phyloP scores from a whole-genome alignment of 768 basidiomycete genomes.

The Psilocybe tampanensis region DNA sequence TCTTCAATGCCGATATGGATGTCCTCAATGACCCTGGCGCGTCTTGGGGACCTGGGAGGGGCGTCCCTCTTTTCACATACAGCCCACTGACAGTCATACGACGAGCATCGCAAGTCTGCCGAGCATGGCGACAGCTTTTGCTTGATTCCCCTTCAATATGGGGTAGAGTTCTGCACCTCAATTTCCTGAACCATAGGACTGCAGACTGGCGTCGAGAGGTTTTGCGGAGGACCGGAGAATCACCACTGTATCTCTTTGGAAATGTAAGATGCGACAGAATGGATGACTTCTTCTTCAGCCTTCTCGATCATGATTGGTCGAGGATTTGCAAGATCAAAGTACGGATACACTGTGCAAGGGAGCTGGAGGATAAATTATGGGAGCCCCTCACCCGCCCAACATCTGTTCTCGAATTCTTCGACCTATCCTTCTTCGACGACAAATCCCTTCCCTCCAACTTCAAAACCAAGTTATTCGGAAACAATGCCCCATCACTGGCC shows the following conservation, averaged over 20 bases:
- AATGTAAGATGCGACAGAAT: neutral
- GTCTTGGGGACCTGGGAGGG: neutral
- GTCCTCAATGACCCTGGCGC: neutral
- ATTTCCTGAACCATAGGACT: neutral
- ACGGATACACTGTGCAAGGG: neutral
- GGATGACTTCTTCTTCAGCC: neutral
- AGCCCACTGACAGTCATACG: neutral
- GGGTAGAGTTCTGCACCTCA: neutral
- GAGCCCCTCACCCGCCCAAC: neutral
- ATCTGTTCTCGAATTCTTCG: neutral
- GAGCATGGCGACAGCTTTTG: neutral
- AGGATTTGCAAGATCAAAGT: neutral
- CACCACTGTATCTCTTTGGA: neutral
- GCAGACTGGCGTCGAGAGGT: neutral
- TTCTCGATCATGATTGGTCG: neutral
- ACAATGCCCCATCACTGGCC: neutral
- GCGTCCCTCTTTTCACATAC: neutral
- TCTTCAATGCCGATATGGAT: neutral
- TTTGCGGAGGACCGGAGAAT: neutral
- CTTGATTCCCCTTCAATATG: slow-evolving; percentile 1
- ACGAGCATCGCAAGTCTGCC: neutral
- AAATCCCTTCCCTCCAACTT: neutral
- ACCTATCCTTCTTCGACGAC: neutral
- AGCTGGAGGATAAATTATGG: neutral
- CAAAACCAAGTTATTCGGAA: neutral